Evolutionary conservation across 495 filamentous ascomycete species (phyloP).

Genomic region (Talaromyces proteolyticus): DNA sequence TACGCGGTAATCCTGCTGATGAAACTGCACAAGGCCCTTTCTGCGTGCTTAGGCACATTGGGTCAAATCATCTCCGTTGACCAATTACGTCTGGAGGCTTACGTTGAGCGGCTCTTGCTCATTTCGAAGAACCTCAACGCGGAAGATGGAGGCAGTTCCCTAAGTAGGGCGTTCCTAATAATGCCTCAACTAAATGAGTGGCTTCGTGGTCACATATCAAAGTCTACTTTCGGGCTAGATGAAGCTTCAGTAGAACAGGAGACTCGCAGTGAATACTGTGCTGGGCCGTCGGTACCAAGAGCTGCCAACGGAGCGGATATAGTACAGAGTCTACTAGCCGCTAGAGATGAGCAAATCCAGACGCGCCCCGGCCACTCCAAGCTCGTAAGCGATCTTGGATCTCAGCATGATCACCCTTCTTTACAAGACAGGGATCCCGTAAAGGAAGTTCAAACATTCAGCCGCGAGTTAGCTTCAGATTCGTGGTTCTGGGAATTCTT

Average conservation of each 20-base stretch:
- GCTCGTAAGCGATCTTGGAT: neutral
- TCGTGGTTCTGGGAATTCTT: slow-evolving; percentile 12
- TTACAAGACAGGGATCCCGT: neutral
- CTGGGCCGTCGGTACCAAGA: neutral
- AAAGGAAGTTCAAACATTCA: neutral
- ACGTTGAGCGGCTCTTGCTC: slow-evolving; percentile 1
- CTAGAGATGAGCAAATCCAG: neutral
- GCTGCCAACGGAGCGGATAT: neutral
- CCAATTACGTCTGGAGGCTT: slow-evolving; percentile 2
- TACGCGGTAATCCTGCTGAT: slow-evolving; percentile 10
- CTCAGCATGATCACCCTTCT: slow-evolving; percentile 1
- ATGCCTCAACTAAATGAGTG: slow-evolving; percentile 8
- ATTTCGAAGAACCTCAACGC: neutral
- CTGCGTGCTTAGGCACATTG: neutral
- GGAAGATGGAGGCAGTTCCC: slow-evolving; percentile 6
- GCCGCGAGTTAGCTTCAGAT: slow-evolving; percentile 3
- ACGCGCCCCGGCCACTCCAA: neutral
- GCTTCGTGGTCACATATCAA: slow-evolving; percentile 1
- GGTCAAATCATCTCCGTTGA: slow-evolving; percentile 1
- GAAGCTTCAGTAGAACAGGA: neutral
- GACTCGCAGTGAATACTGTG: too few species aligned
- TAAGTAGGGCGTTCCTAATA: slow-evolving; percentile 10
- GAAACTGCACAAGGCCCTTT: slow-evolving; percentile 10
- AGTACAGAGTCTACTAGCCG: neutral
- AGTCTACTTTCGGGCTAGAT: neutral